Base-by-base conservation (phyloP, 495 filamentous ascomycete species). In the Parmelia sp. region DNA sequence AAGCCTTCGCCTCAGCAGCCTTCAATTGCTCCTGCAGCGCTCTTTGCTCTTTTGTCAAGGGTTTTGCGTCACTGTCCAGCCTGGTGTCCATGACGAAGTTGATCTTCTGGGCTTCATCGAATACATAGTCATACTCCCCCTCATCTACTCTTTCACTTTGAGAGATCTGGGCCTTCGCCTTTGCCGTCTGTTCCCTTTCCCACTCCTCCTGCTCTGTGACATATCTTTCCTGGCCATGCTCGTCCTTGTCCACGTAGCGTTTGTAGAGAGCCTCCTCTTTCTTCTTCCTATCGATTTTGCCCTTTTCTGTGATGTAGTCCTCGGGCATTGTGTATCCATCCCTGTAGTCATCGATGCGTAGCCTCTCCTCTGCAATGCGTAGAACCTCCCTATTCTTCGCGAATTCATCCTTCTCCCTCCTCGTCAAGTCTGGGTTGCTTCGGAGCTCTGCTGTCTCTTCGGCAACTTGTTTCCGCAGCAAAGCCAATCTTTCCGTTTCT, bases 191-290 rank as follows among this genome's bases (percentile, higher is more conserved):
- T 73, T 97, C 92, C 55, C 86, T 74, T 74, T 98, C 94, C 92
- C 92, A 97, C 73, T 96, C 91, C 63, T 97, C 90, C 67, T 96
- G 90, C 73, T 98, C 94, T 0, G 94, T 96, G 58, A 97, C 81
- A 69, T 90, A 96, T 67, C 87, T 85, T 74, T 97, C 94, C 69
- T 93, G 86, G 33, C 92, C 92, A 56, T 86, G 83, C 68, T 96
- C 90, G 58, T 96, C 92, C 56, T 85, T 84, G 63, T 97, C 92
- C 19, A 96, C 89, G 70, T 97, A 92, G 27, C 93, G 88, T 70
- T 89, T 89, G 76, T 95, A 94, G 39, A 96, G 83, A 14, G 90
- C 91, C 33, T 93, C 88, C 69, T 96, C 88, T 72, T 96, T 96
- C 76, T 89, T 88, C 74, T 90, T 92, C 73, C 84, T 85, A 72